These are phyloP conservation scores for Gnomoniopsis smithogilvyi DNA, from an alignment of 2,329 filamentous ascomycete species.

Conservation along the genomic window DNA sequence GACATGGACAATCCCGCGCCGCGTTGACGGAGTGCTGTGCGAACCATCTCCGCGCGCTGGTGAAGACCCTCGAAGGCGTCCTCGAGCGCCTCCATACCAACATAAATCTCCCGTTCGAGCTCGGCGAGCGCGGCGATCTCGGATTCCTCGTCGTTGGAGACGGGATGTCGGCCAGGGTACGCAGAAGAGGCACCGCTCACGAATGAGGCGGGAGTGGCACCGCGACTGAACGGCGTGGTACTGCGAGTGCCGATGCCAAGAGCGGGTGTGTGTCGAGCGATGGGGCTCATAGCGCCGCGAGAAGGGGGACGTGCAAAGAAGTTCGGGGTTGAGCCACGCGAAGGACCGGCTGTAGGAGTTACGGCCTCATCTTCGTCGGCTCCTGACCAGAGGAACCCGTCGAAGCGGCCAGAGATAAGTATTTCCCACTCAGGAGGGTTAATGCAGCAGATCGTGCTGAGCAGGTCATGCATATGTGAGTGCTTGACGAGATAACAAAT, in stretches of 20 bases:
- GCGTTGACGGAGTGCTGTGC: constrained; percentile 75
- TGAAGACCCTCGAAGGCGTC: constrained; percentile 94
- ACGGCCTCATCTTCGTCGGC: constrained; percentile 59
- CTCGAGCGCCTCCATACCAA: constrained; percentile 90
- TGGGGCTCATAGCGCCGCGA: constrained; percentile 39
- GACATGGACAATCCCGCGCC: constrained; percentile 70
- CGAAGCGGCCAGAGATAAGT: constrained; percentile 86
- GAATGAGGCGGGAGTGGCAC: constrained; percentile 45
- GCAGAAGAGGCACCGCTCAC: constrained; percentile 45
- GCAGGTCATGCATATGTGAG: constrained; percentile 75
- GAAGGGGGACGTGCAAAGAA: constrained; percentile 40
- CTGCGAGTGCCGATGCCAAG: constrained; percentile 39
- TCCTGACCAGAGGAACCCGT: constrained; percentile 88
- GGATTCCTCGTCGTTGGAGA: constrained; percentile 90
- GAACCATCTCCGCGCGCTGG: constrained; percentile 75
- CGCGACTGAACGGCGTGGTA: constrained; percentile 48
- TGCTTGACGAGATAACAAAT: constrained; percentile 85
- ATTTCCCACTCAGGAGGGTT: constrained; percentile 96
- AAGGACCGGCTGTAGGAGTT: constrained; percentile 35
- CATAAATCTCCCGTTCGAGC: constrained; percentile 88
- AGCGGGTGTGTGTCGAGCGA: constrained; percentile 33
- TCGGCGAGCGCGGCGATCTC: constrained; percentile 88
- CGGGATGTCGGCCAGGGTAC: constrained; percentile 50
- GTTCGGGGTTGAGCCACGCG: constrained; percentile 53
- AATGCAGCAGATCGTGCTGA: constrained; percentile 84